A percentile compares a stretch with the other conserved stretches of the same genome.
phyloP scores from a whole-genome alignment of 257 asterid genomes.

The Solanum microdontum region DNA sequence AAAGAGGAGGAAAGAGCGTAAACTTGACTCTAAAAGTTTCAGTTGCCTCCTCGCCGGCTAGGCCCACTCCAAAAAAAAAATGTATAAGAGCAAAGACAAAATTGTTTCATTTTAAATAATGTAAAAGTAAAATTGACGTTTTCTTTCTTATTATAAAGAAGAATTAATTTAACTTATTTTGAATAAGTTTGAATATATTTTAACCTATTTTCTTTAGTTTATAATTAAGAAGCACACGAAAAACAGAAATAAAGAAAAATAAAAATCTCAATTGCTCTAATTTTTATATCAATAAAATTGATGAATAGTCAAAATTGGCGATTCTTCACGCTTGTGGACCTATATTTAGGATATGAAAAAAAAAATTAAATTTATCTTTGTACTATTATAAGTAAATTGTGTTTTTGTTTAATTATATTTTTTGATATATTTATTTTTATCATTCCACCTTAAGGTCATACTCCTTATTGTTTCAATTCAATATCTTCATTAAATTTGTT shows the following conservation, averaged over 20 bases:
- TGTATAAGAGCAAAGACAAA: background rate
- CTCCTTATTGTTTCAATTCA: no score
- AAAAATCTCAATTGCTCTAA: background rate
- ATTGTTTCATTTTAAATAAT: background rate
- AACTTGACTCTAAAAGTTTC: no score
- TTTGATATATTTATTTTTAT: no score
- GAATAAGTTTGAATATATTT: no score
- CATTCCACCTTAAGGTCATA: no score
- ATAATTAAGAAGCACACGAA: background rate
- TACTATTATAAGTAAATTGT: background rate
- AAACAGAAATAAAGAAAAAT: no score
- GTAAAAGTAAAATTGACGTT: background rate
- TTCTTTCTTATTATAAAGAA: no score
- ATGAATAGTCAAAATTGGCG: background rate
- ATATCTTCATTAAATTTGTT: no score
- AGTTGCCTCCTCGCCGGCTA: no score
- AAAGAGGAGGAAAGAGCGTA: no score
- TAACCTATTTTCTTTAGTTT: background rate
- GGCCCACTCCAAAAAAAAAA: background rate
- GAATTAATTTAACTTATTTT: no score
- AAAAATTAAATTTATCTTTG: background rate
- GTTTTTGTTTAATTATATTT: no score
- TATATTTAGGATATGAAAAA: background rate
- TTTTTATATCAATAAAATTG: background rate
- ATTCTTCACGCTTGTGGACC: background rate